phyloP scores from a whole-genome alignment of 169 alveolate genomes.

The Cryptosporidium viatorum region DNA sequence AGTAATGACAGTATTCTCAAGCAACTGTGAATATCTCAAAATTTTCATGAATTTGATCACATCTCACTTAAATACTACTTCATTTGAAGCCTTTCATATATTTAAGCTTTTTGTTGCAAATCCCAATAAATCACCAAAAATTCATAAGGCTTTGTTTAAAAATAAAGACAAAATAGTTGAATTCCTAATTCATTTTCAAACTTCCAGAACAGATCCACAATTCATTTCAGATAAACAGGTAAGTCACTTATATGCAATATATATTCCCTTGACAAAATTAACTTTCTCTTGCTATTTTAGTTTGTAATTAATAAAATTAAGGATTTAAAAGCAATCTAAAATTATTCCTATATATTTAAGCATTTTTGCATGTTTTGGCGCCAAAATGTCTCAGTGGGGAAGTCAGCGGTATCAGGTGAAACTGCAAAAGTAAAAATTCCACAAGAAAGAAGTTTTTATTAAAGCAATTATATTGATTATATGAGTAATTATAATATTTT shows the following conservation, averaged over 20 bases:
- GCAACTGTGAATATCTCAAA: conserved; percentile 32
- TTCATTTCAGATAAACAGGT: conserved; percentile 57
- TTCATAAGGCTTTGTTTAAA: conserved; percentile 38
- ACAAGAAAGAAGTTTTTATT: not conserved
- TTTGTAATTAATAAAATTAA: conserved; percentile 21
- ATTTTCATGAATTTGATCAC: conserved; percentile 51
- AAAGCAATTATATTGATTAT: not conserved
- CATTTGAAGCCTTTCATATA: conserved; percentile 77
- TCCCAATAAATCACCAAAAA: conserved; percentile 64
- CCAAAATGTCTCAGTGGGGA: conserved; percentile 13
- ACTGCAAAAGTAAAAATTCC: not conserved
- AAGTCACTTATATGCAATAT: not conserved
- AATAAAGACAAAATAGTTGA: conserved; percentile 40
- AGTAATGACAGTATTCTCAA: conserved; percentile 52
- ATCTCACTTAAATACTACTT: conserved; percentile 26
- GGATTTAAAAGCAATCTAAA: conserved; percentile 6
- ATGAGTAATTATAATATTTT: not conserved
- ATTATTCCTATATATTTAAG: not conserved
- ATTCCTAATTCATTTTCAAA: conserved; percentile 46
- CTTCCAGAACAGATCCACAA: conserved; percentile 46
- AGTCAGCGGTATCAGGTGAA: not conserved
- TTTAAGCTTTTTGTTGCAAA: conserved; percentile 80
- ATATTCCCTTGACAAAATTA: not conserved
- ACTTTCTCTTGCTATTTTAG: not conserved
- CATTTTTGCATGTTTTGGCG: not conserved